phyloP scores from a whole-genome alignment of 1,139 yeast genomes.

The Diutina catenulata region DNA sequence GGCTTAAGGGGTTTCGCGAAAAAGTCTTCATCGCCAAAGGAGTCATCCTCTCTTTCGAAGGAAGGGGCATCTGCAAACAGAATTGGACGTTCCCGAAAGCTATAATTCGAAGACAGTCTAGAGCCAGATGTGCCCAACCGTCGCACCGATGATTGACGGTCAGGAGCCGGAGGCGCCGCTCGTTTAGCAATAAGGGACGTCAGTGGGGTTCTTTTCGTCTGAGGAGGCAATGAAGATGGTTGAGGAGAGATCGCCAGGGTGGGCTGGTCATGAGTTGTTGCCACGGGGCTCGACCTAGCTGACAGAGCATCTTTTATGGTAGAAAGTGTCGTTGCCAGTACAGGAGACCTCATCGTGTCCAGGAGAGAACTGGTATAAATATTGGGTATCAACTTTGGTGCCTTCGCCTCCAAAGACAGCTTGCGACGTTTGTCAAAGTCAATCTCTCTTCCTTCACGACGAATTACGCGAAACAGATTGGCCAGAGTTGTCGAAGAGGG shows the following conservation, averaged over 20 bases:
- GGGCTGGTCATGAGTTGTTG: background rate
- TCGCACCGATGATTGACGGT: conserved; percentile 1
- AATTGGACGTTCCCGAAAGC: conserved; percentile 56
- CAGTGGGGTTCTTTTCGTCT: background rate
- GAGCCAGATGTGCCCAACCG: background rate
- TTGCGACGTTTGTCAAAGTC: conserved; percentile 74
- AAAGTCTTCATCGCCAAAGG: conserved; percentile 19
- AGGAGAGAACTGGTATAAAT: conserved; percentile 31
- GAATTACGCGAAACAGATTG: conserved; percentile 2
- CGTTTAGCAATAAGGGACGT: conserved; percentile 9
- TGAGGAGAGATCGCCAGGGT: too few species aligned
- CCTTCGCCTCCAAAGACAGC: conserved; percentile 19
- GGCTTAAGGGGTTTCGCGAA: conserved; percentile 17
- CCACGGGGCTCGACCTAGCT: conserved; percentile 7
- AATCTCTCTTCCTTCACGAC: conserved; percentile 53
- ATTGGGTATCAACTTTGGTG: conserved; percentile 32
- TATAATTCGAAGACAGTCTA: conserved; percentile 22
- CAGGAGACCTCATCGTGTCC: conserved; percentile 23
- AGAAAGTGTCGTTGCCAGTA: conserved; percentile 26
- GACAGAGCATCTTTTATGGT: conserved; percentile 18
- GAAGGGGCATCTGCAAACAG: conserved; percentile 66
- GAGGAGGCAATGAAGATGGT: background rate
- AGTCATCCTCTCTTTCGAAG: conserved; percentile 17
- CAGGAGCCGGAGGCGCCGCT: conserved; percentile 11
- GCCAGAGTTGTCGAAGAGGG: background rate